Percentiles rank a stretch among this genome's conserved stretches.
Conservation (phyloP, 106 monocot species). For the Narthecium ossifragum region DNA sequence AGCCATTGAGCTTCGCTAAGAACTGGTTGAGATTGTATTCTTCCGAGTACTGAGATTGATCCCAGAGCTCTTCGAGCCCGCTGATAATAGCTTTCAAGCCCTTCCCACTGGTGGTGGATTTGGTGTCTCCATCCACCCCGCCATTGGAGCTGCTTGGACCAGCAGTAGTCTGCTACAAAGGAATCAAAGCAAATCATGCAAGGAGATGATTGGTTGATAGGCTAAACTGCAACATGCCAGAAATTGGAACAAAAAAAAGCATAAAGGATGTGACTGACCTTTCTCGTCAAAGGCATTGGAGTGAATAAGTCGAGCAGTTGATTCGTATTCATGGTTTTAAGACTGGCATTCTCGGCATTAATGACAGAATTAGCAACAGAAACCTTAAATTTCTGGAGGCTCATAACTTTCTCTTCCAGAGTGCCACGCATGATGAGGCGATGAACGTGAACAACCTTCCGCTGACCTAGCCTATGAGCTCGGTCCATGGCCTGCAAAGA, state of each 20-base stretch:
- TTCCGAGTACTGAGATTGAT: constrained; percentile 80
- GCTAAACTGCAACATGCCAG: background rate
- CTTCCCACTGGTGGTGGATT: constrained; percentile 37
- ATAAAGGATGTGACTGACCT: constrained; percentile 28
- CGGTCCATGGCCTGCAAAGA: constrained; percentile 86
- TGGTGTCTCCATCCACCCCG: constrained; percentile 25
- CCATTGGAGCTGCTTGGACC: constrained; percentile 22
- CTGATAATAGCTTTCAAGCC: constrained; percentile 68
- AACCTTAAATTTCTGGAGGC: constrained; percentile 85
- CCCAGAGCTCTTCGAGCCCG: constrained; percentile 86
- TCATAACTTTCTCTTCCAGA: constrained; percentile 98
- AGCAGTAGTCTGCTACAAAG: constrained; percentile 24
- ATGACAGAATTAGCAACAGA: constrained; percentile 84
- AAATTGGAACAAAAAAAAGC: background rate
- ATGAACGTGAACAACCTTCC: constrained; percentile 93
- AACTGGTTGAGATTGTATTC: constrained; percentile 80
- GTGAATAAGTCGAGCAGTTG: constrained; percentile 90
- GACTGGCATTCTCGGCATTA: constrained; percentile 84
- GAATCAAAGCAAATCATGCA: no score
- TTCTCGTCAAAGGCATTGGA: constrained; percentile 35
- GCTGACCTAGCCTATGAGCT: constrained; percentile 90
- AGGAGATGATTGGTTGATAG: no score
- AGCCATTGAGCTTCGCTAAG: constrained; percentile 67
- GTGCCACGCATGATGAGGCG: constrained; percentile 98
- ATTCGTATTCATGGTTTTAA: constrained; percentile 98